Base-by-base conservation (phyloP, 176 grass and related monocot genomes). In the Carex myosuroides region DNA sequence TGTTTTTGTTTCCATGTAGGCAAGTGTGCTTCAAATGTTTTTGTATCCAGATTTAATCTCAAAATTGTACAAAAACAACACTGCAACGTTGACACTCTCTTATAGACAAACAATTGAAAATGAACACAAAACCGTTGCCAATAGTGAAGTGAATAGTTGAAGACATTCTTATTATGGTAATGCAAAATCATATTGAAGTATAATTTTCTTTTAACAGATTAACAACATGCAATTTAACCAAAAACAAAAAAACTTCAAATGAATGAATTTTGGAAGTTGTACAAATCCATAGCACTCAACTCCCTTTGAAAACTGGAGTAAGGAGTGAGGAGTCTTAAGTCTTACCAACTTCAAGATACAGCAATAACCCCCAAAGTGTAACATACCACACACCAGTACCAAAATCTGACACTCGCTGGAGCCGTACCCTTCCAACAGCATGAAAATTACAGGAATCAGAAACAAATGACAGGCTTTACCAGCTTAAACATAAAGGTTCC, bases 261-360 rank as follows among this genome's bases (percentile, higher is more conserved):
- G 7, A 35, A 57, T 50, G 7, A 35, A 57, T 50, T 55, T 78
- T 14, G 2, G 26, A 75, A 53, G 12, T 32, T 78, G 12, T 69
- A 77, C 32, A 77, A 30, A 57, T 57, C 24, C 52, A 57, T 17
- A 57, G 26, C 48, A 78, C 32, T 71, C 6, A 78, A 33, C 52
- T 56, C 24, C 22, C 46, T 5, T 35, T 32, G 52, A 78, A 57
- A 57, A 78, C 52, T 55, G 73, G 68, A 44, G 68, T 11, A 71
- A 78, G 57, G 73, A 78, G 48, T 56, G n/a, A n/a, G n/a, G n/a
- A n/a, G n/a, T n/a, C n/a, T n/a, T 10, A 6, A 77, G 70, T 73
- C 20, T 5, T 52, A 26, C 70, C 70, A 26, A 74, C 13, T 53
- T 71, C 4, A 3, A 57, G 52, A 78, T 78, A 78, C 68, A 57